Conservation (phyloP, 2,329 filamentous ascomycete species). For the Xenoacremonium recifei region DNA sequence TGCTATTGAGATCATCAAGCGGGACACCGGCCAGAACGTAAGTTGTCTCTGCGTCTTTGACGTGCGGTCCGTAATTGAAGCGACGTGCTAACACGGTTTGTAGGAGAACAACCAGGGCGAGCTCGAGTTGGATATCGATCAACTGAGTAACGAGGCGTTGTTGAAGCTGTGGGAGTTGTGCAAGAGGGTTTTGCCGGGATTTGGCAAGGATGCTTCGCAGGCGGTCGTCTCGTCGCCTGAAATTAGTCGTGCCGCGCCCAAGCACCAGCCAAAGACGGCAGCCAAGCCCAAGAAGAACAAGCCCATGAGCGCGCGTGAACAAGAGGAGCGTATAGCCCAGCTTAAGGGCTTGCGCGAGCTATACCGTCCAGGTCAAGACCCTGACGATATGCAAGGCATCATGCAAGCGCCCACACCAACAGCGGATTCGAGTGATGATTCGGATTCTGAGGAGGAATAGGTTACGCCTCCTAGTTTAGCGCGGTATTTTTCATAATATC, state of each 20-base stretch:
- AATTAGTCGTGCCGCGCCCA: slow-evolving; percentile 23
- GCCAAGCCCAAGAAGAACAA: slow-evolving; percentile 70
- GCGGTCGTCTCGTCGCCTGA: slow-evolving; percentile 28
- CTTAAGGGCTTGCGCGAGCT: slow-evolving; percentile 53
- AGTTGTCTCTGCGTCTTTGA: slow-evolving; percentile 32
- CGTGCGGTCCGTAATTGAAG: slow-evolving; percentile 6
- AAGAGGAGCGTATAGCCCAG: slow-evolving; percentile 63
- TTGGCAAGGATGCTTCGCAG: slow-evolving; percentile 33
- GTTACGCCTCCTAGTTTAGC: no score
- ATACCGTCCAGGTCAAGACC: slow-evolving; percentile 36
- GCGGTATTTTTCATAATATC: slow-evolving; percentile 25
- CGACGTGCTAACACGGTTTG: slow-evolving; percentile 4
- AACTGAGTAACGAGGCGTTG: slow-evolving; percentile 54
- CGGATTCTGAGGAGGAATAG: slow-evolving; percentile 49
- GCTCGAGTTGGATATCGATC: slow-evolving; percentile 59
- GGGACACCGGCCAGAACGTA: slow-evolving; percentile 75
- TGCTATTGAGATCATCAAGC: slow-evolving; percentile 87
- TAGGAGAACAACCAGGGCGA: slow-evolving; percentile 60
- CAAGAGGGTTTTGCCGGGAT: slow-evolving; percentile 41
- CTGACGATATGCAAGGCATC: slow-evolving; percentile 24
- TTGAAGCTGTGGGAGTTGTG: slow-evolving; percentile 49
- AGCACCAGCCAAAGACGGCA: slow-evolving; percentile 30
- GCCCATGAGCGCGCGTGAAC: slow-evolving; percentile 70
- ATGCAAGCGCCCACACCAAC: slow-evolving; percentile 26
- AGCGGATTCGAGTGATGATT: slow-evolving; percentile 40